Conservation (phyloP, 306 rosid genomes). For the Rosa rugosa region DNA sequence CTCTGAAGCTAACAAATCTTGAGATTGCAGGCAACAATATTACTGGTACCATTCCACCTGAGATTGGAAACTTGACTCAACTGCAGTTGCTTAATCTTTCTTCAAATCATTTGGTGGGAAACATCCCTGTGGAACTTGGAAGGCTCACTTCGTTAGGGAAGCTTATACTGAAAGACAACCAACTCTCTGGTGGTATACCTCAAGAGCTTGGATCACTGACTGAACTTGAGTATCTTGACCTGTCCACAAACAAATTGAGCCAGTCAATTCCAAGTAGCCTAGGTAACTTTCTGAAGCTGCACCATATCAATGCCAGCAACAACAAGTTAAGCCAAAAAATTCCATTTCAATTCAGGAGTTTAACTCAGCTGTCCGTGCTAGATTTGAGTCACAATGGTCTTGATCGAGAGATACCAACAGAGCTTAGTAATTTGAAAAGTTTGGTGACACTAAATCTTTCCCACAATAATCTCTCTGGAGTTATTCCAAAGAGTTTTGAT, state of each 20-base stretch:
- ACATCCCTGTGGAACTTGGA: constrained; percentile 24
- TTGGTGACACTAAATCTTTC: constrained; percentile 39
- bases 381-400: constrained; percentile 38
- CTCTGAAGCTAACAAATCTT: constrained; percentile 30
- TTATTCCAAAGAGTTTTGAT: constrained; percentile 14
- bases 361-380: constrained; percentile 27
- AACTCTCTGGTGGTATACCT: constrained; percentile 30
- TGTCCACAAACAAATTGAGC: constrained; percentile 29
- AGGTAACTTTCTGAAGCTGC: constrained; percentile 16
- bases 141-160: constrained; percentile 7
- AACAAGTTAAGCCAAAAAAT: constrained; percentile 28
- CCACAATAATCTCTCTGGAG: constrained; percentile 38
- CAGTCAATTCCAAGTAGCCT: constrained; percentile 31
- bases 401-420: constrained; percentile 28
- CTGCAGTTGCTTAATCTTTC: constrained; percentile 19
- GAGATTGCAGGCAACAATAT: constrained; percentile 40
- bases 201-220: constrained; percentile 22
- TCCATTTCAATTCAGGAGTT: constrained; percentile 25
- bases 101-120: constrained; percentile 27
- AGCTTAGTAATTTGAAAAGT: constrained; percentile 21
- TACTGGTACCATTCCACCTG: constrained; percentile 34
- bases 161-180: constrained; percentile 9
- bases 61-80: constrained; percentile 27
- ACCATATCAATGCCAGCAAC: constrained; percentile 30
- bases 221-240: constrained; percentile 23